Base-by-base conservation (phyloP, 306 rosid genomes). In the Sophora flavescens region DNA sequence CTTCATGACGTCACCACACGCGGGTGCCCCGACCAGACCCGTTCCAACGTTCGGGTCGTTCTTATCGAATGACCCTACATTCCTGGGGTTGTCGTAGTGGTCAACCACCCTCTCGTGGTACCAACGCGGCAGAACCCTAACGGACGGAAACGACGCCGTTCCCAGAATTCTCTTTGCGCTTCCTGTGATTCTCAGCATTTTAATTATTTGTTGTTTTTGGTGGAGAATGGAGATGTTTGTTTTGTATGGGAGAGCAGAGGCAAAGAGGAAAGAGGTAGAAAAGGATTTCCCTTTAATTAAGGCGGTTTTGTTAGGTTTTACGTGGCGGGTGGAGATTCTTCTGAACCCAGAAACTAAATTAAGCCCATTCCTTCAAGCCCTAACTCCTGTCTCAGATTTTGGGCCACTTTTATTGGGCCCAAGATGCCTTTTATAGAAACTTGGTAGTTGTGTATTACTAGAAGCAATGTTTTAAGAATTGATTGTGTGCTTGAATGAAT, bases 91-190 rank as follows among this genome's bases (percentile, higher is more conserved):
- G 75, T 92, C 64, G 88, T 92, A 95, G 85, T 95, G 98, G 66
- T 95, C 98, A 3, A 95, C 91, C 63, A 95, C 98, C 88, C 97
- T 84, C 91, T 92, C 97, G 75, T 95, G 98, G 82, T 95, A 95
- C 32, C 83, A 41, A 1, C 98, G 97, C 5, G 90, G 89, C 68
- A 83, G 62, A 67, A 82, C 78, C 87, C 79, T 80, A 57, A 56
- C 74, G 12, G 83, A 84, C 52, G 83, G 82, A 0, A 76, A 75
- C 45, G 91, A 83, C 70, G 81, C 82, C 42, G 89, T 68, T 83
- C 84, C 86, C 52, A 83, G 38, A n/a, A 95, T 33, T 14, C 82
- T 85, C 88, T 87, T 88, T 11, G 93, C 77, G 32, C 77, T 85
- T 14, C 89, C 71, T 3, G 84, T 85, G 2, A 85, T 72, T 82